phyloP scores from a whole-genome alignment of 768 basidiomycete species.

The Phlebiopsis gigantea region DNA sequence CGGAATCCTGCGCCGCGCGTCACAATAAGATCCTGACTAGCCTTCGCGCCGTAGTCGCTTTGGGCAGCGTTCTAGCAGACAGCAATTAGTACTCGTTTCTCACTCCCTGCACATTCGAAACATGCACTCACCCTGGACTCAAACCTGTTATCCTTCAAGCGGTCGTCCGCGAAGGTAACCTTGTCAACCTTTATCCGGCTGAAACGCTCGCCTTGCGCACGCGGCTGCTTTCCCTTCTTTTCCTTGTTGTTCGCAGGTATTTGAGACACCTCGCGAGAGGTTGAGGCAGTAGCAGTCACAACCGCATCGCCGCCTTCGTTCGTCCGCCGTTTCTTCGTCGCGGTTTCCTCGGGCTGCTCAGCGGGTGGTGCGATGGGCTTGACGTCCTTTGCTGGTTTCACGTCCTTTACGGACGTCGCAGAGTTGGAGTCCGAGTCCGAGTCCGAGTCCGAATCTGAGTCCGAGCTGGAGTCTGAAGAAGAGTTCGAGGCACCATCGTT shows the following conservation, averaged over 20 bases:
- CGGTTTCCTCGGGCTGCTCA: conserved; percentile 21
- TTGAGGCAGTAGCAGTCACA: conserved; percentile 34
- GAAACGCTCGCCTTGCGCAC: conserved; percentile 62
- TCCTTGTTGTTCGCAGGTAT: conserved; percentile 12
- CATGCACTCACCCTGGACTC: conserved; percentile 58
- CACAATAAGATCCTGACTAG: conserved; percentile 83
- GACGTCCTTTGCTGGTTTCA: conserved; percentile 17
- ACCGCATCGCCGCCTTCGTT: conserved; percentile 46
- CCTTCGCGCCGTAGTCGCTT: conserved; percentile 86
- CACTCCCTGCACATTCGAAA: not conserved
- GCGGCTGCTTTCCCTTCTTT: conserved; percentile 24
- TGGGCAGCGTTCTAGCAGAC: conserved; percentile 4
- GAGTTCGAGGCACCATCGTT: not conserved
- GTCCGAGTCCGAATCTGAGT: conserved; percentile 14
- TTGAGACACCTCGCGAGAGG: conserved; percentile 9
- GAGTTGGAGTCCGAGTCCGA: conserved; percentile 28
- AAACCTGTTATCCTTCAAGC: conserved; percentile 71
- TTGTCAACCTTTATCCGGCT: conserved; percentile 69
- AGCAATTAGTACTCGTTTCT: conserved; percentile 5
- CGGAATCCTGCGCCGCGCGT: conserved; percentile 94
- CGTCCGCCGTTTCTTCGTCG: conserved; percentile 58
- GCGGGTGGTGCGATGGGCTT: not conserved
- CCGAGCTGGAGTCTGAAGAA: conserved; percentile 3
- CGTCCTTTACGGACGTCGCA: conserved; percentile 17
- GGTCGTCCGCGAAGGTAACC: conserved; percentile 41